phyloP scores from a whole-genome alignment of 768 basidiomycete genomes.

The Termitomyces sp. region DNA sequence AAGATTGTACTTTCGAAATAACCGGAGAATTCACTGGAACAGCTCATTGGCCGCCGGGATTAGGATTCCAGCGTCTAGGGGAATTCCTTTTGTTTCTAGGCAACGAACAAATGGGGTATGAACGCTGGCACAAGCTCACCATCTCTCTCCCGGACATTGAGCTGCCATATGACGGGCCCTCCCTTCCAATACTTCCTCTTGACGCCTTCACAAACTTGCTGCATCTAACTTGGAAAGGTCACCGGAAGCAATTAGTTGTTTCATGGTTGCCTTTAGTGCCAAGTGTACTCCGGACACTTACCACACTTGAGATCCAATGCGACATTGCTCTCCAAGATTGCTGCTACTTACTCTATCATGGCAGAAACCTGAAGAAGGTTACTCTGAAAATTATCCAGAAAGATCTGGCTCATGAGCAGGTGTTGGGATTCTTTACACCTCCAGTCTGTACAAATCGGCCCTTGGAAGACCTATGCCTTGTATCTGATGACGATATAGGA shows the following conservation, averaged over 20 bases:
- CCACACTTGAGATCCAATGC: neutral
- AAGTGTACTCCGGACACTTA: neutral
- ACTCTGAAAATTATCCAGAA: neutral
- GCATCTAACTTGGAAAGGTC: neutral
- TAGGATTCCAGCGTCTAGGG: neutral
- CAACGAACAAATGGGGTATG: neutral
- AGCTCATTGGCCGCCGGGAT: neutral
- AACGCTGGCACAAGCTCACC: neutral
- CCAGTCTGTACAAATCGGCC: neutral
- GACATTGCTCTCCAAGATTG: neutral
- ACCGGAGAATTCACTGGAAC: neutral
- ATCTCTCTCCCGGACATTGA: neutral
- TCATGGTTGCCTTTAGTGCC: neutral
- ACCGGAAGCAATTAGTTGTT: neutral
- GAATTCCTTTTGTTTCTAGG: neutral
- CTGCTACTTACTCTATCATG: neutral
- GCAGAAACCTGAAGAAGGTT: neutral
- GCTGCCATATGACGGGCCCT: neutral
- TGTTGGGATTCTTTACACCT: neutral
- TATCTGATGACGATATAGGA: neutral
- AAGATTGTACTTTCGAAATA: neutral
- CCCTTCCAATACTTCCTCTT: no score
- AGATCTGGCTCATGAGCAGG: neutral
- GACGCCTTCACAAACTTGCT: neutral
- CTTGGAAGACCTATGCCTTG: neutral